Evolutionary conservation across 106 monocot genomes (phyloP).

Genomic region (Dendrobium chrysotoxum): DNA sequence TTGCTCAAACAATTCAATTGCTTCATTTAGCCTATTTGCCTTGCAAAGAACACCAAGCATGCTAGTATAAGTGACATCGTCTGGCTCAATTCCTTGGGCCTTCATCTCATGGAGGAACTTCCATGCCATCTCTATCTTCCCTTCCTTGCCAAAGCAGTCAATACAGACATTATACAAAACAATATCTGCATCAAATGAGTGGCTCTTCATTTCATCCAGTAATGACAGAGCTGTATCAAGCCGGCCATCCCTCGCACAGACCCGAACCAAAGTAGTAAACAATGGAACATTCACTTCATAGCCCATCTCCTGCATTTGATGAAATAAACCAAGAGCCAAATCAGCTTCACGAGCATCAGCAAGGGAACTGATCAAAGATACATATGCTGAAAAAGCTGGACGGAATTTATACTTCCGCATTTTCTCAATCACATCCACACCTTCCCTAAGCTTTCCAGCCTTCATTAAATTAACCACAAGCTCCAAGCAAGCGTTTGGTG

Average conservation of each 20-base stretch:
- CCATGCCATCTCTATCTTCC: constrained; percentile 98
- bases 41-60: constrained; percentile 91
- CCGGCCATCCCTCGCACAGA: constrained; percentile 64
- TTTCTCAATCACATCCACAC: constrained; percentile 35
- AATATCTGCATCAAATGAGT: constrained; percentile 64
- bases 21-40: constrained; percentile 61
- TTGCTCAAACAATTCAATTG: constrained; percentile 72
- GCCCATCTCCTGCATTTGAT: constrained; percentile 95
- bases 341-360: constrained; percentile 69
- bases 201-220: constrained; percentile 87
- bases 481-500: constrained; percentile 48
- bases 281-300: constrained; percentile 78
- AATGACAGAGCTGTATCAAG: constrained; percentile 70
- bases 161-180: constrained; percentile 95
- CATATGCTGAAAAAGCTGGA: constrained; percentile 93
- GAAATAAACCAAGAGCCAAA: constrained; percentile 65
- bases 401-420: constrained; percentile 79
- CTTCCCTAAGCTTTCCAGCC: constrained; percentile 47
- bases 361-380: constrained; percentile 70
- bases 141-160: constrained; percentile 90
- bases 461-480: constrained; percentile 47
- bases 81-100: constrained; percentile 72
- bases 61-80: constrained; percentile 93
- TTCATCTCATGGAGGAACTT: constrained; percentile 97
- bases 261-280: constrained; percentile 87